Evolutionary conservation across 31 red algal species (phyloP).

Genomic region (Endocladia muricata): DNA sequence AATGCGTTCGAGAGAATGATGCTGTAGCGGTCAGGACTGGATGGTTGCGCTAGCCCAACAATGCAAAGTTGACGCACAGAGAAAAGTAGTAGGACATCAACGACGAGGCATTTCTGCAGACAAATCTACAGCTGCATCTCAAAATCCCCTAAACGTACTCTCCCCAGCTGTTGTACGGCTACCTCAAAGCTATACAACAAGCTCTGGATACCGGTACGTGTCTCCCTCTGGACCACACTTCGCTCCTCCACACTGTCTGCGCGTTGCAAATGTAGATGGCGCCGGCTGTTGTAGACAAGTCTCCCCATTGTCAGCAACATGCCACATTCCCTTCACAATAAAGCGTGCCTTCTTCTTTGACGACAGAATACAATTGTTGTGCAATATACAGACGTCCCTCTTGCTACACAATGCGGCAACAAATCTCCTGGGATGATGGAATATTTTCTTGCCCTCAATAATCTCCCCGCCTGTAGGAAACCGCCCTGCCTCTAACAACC

Average conservation of each 20-base stretch:
- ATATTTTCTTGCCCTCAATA: conserved; percentile 10
- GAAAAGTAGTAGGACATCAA: too few relatives aligned
- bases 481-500: neutral
- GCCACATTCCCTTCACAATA: conserved; percentile 48
- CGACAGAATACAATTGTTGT: conserved; percentile 44
- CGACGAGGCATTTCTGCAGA: too few relatives aligned
- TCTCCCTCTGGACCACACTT: conserved; percentile 29
- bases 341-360: conserved; percentile 29
- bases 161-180: too few relatives aligned
- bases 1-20: too few relatives aligned
- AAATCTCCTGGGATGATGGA: conserved; percentile 5
- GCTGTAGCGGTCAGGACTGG: too few relatives aligned
- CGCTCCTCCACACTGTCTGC: conserved; percentile 11
- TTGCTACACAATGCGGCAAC: conserved; percentile 14
- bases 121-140: too few relatives aligned
- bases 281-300: conserved; percentile 2
- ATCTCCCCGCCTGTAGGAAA: conserved; percentile 37
- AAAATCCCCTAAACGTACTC: too few relatives aligned
- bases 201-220: conserved; percentile 17
- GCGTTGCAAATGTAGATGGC: conserved; percentile 1
- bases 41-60: too few relatives aligned
- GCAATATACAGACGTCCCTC: conserved; percentile 3
- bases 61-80: too few relatives aligned
- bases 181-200: too few relatives aligned
- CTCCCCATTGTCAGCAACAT: conserved; percentile 9